Percentiles rank a stretch among this genome's conserved stretches.
Evolutionary conservation across 768 basidiomycete species (phyloP).

Genomic region (Agrocybe praecox): DNA sequence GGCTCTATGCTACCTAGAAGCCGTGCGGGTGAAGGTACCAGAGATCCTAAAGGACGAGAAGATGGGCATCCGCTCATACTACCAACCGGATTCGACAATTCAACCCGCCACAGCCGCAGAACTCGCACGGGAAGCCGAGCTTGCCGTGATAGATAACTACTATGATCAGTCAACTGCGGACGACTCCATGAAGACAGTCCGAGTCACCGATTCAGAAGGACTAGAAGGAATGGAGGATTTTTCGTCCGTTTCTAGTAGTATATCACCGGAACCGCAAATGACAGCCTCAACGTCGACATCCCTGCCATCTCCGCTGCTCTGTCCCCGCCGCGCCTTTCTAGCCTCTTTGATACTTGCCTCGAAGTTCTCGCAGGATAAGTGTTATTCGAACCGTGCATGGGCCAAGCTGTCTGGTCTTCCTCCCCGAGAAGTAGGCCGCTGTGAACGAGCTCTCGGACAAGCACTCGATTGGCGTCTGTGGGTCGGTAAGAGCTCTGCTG

Average conservation of each 20-base stretch:
- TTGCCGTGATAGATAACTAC: slow-evolving; percentile 21
- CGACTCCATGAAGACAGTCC: slow-evolving; percentile 44
- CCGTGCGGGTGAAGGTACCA: slow-evolving; percentile 71
- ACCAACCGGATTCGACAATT: slow-evolving; percentile 46
- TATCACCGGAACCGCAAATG: slow-evolving; percentile 12
- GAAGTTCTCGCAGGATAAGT: slow-evolving; percentile 92
- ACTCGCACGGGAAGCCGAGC: slow-evolving; percentile 40
- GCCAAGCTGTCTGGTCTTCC: slow-evolving; percentile 90
- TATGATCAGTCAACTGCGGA: slow-evolving; percentile 13
- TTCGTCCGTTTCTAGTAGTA: slow-evolving; percentile 7
- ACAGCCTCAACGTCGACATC: slow-evolving; percentile 28
- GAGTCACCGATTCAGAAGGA: slow-evolving; percentile 33
- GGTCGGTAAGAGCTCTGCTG: slow-evolving; percentile 72
- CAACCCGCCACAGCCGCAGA: slow-evolving; percentile 44
- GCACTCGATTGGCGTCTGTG: slow-evolving; percentile 91
- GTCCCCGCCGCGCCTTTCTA: slow-evolving; percentile 87
- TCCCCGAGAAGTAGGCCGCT: slow-evolving; percentile 82
- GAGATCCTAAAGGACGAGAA: slow-evolving; percentile 59
- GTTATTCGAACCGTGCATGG: slow-evolving; percentile 94
- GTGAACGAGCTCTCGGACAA: slow-evolving; percentile 86
- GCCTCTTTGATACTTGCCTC: slow-evolving; percentile 87
- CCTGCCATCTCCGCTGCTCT: slow-evolving; percentile 82
- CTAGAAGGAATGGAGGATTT: slow-evolving; percentile 10
- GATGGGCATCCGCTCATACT: slow-evolving; percentile 39
- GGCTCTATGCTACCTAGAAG: slow-evolving; percentile 86